Base-by-base conservation (phyloP, 192 early-diverging fungal genomes). In the Coemansia sp. region DNA sequence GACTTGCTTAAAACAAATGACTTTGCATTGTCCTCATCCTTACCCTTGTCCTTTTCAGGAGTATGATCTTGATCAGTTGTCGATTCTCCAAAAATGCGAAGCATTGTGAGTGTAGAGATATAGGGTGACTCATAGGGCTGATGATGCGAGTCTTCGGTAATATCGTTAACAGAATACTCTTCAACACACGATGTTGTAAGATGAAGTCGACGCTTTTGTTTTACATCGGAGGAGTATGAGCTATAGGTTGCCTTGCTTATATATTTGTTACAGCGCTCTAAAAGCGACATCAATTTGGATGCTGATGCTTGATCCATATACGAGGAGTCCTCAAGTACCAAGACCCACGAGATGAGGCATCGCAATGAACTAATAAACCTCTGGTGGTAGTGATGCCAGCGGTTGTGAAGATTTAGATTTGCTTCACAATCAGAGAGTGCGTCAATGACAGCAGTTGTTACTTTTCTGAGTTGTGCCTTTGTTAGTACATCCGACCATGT, bases 321-420 rank as follows among this genome's bases (percentile, higher is more conserved):
- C 1, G 52, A 29, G 6, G 62, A 54, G 46, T 60, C 46, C 1
- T 31, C 25, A 17, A 68, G 55, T 3, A 66, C 50, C 17, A 71
- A 71, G 0, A 72, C 39, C 79, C 79, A 82, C 9, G 56, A 63
- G 29, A 57, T 67, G 6, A 82, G 64, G 32, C 79, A 82, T 39
- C 67, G 74, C 31, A 82, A 56, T 11, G 79, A 76, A 1, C 60
- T 55, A n/a, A 82, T 82, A 59, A 82, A 76, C 30, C 70, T 25
- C 39, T 82, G 79, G 27, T 82, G 79, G 54, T 76, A 82, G 51
- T 57, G 70, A 24, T 62, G 55, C 79, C 79, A 82, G 24, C 64
- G 46, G 6, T 57, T 54, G 32, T 73, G 70, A 0, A 64, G 66
- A 11, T 56, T 39, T 21, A 82, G 56, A 23, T 68, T 50, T 6